Percentiles rank a stretch among this genome's conserved stretches.
These are phyloP conservation scores for Globisporangium viniferum DNA, from an alignment of 352 stramenopile genomes.

Conservation along the genomic window DNA sequence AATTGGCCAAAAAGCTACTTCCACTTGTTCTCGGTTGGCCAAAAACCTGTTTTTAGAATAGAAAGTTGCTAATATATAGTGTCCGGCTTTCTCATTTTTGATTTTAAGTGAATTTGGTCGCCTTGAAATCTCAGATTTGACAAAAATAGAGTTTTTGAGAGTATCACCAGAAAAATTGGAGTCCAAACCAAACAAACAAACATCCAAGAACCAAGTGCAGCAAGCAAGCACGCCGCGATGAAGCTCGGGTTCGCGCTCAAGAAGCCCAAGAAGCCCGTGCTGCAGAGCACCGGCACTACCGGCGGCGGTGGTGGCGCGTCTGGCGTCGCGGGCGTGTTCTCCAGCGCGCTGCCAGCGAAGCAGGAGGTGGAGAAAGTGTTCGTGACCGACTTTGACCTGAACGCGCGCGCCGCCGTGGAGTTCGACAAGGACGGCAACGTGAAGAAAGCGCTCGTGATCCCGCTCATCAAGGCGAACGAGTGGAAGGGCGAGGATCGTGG, in stretches of 20 bases:
- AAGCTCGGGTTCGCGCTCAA: constrained; percentile 76
- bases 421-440: constrained; percentile 23
- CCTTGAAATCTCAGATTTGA: too few relatives aligned
- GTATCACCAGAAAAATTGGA: too few relatives aligned
- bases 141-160: too few relatives aligned
- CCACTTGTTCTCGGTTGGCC: too few relatives aligned
- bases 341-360: constrained; percentile 9
- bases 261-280: constrained; percentile 52
- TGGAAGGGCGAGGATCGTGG: constrained; percentile 24
- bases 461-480: constrained; percentile 58
- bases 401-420: constrained; percentile 25
- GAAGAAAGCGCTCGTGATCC: constrained; percentile 58
- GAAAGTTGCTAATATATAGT: too few relatives aligned
- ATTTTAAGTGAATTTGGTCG: too few relatives aligned
- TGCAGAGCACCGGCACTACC: constrained; percentile 9
- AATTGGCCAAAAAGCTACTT: too few relatives aligned
- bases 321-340: constrained; percentile 20
- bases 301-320: constrained; percentile 5
- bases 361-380: constrained; percentile 45
- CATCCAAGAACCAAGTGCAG: too few relatives aligned
- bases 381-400: constrained; percentile 72
- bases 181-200: too few relatives aligned
- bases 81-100: too few relatives aligned
- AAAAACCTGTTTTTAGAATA: too few relatives aligned
- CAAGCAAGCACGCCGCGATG: constrained; percentile 23